A percentile compares a stretch with the other conserved stretches of the same genome.
phyloP scores from a whole-genome alignment of 2,329 filamentous ascomycete species.

The Zymoseptoria crescenta region DNA sequence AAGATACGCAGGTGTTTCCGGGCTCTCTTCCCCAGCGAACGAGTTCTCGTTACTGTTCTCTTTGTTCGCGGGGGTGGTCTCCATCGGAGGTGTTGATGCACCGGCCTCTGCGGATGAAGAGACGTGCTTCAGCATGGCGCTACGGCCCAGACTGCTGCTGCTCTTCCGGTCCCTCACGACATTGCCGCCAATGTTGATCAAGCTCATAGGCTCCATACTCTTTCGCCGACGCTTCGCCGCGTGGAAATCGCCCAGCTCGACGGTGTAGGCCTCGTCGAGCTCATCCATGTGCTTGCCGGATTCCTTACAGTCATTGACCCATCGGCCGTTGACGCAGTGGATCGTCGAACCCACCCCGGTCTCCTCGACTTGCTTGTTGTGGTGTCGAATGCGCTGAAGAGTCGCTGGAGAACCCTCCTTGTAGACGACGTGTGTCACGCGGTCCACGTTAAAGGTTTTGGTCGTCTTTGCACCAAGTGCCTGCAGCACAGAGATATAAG shows the following conservation, averaged over 20 bases:
- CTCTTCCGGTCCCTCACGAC: slow-evolving; percentile 27
- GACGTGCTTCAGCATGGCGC: slow-evolving; percentile 18
- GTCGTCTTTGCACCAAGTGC: slow-evolving; percentile 31
- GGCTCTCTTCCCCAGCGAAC: slow-evolving; percentile 18
- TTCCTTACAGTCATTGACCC: slow-evolving; percentile 31
- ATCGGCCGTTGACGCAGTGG: slow-evolving; percentile 32
- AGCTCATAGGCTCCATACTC: slow-evolving; percentile 30
- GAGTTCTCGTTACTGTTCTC: slow-evolving; percentile 19
- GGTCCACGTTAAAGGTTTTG: slow-evolving; percentile 28
- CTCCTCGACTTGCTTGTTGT: slow-evolving; percentile 25
- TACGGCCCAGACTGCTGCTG: slow-evolving; percentile 23
- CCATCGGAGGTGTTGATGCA: slow-evolving; percentile 2
- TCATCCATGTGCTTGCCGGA: slow-evolving; percentile 26
- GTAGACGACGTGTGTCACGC: slow-evolving; percentile 32
- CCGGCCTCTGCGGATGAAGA: slow-evolving; percentile 12
- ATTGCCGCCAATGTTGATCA: slow-evolving; percentile 27
- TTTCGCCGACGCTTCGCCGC: slow-evolving; percentile 29
- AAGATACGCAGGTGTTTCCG: slow-evolving; percentile 26
- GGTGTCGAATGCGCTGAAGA: slow-evolving; percentile 26
- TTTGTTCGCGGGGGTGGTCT: slow-evolving; percentile 13
- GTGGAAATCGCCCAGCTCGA: slow-evolving; percentile 28
- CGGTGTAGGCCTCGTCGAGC: slow-evolving; percentile 25
- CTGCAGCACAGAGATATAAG: slow-evolving; percentile 29
- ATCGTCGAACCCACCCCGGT: slow-evolving; percentile 19
- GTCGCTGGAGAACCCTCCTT: slow-evolving; percentile 32